Percentiles rank a stretch among this genome's conserved stretches.
Evolutionary conservation across 1,284 basidiomycete species (phyloP).

Genomic region (Stereum hirsutum): DNA sequence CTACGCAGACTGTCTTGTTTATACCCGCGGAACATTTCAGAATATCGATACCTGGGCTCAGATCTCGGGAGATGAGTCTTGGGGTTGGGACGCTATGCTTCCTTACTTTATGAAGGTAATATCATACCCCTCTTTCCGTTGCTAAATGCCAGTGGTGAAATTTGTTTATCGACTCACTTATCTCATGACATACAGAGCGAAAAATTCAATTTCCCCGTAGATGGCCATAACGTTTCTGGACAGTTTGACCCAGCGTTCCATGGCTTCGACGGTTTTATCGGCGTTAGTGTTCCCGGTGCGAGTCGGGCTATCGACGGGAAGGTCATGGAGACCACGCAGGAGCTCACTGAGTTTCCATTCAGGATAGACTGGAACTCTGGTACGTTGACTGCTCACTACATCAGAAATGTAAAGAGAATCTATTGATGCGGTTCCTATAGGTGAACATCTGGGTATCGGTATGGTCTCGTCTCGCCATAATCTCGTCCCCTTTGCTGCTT

Average conservation of each 20-base stretch:
- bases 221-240: conserved; percentile 20
- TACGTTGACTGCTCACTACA: too few relatives aligned
- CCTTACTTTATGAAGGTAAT: conserved; percentile 20
- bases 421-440: too few relatives aligned
- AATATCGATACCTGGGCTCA: conserved; percentile 20
- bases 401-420: too few relatives aligned
- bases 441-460: conserved; percentile 33
- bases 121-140: background rate
- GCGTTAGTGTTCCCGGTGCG: conserved; percentile 21
- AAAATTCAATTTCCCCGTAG: conserved; percentile 17
- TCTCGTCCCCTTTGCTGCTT: background rate
- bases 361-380: conserved; percentile 26
- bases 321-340: conserved; percentile 15
- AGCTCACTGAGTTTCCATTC: conserved; percentile 17
- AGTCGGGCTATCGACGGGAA: conserved; percentile 16
- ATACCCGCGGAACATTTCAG: conserved; percentile 20
- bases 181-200: conserved; percentile 19
- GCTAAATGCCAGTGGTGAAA: too few relatives aligned
- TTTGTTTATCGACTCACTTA: background rate
- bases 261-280: conserved; percentile 19
- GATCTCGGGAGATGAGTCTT: conserved; percentile 18
- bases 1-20: conserved; percentile 17
- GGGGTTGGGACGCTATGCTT: conserved; percentile 19
- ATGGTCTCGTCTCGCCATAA: too few relatives aligned
- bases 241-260: conserved; percentile 22